Evolutionary conservation across 2,329 filamentous ascomycete species (phyloP).

Genomic region (Botrytis fabae): DNA sequence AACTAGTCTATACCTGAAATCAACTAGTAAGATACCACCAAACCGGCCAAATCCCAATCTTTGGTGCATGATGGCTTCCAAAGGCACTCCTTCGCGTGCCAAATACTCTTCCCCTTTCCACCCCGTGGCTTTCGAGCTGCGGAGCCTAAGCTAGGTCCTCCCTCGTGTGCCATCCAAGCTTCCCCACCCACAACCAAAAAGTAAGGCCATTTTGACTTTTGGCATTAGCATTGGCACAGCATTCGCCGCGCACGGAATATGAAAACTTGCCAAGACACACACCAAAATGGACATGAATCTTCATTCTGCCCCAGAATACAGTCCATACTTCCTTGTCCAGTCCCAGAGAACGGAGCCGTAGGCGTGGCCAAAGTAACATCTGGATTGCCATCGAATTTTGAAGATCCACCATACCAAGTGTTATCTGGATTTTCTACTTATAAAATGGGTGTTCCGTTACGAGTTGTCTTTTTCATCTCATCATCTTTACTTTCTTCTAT

Average conservation of each 20-base stretch:
- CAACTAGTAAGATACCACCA: background rate
- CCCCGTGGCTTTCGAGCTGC: background rate
- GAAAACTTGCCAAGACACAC: background rate
- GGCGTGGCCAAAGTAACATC: background rate
- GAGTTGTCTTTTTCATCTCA: conserved; percentile 48
- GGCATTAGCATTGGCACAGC: background rate
- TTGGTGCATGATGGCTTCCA: background rate
- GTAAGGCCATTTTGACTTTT: background rate
- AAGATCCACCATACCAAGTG: conserved; percentile 11
- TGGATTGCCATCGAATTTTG: conserved; percentile 7
- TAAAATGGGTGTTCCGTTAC: conserved; percentile 50
- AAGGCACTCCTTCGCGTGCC: background rate
- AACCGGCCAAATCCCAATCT: background rate
- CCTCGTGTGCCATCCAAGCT: background rate
- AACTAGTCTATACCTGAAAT: background rate
- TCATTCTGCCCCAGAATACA: conserved; percentile 19
- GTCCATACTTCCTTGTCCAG: background rate
- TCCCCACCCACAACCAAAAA: background rate
- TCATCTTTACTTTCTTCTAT: conserved; percentile 23
- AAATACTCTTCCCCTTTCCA: background rate
- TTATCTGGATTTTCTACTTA: conserved; percentile 47
- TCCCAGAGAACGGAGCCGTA: conserved; percentile 1
- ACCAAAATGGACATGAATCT: background rate
- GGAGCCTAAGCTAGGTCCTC: background rate
- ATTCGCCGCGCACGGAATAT: background rate